A percentile compares a stretch with the other conserved stretches of the same genome.
These are phyloP conservation scores for Gossypium bickii DNA, from an alignment of 345 rosid species.

Conservation along the genomic window DNA sequence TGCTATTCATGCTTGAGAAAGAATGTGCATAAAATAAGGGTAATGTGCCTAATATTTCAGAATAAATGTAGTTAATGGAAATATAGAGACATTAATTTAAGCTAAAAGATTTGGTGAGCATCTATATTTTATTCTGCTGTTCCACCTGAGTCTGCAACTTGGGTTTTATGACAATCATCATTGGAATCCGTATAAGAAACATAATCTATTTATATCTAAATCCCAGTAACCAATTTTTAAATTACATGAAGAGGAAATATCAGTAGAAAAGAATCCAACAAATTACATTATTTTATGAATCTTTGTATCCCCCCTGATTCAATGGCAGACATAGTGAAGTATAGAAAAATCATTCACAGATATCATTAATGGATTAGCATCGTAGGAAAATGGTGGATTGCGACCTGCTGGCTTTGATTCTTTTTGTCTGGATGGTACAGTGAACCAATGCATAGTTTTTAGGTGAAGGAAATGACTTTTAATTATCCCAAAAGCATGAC, in stretches of 20 bases:
- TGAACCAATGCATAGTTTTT: background rate
- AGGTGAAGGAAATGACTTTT: background rate
- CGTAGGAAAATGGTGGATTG: constrained; percentile 4
- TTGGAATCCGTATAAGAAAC: background rate
- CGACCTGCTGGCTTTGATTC: background rate
- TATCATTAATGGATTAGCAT: background rate
- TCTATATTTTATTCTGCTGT: background rate
- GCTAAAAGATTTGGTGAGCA: background rate
- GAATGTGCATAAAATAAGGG: background rate
- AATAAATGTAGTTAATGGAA: background rate
- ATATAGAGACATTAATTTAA: background rate
- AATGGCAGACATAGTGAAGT: background rate
- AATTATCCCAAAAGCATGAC: background rate
- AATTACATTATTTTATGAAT: background rate
- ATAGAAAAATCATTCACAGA: background rate
- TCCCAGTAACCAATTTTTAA: background rate
- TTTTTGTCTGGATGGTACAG: background rate
- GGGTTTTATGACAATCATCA: background rate
- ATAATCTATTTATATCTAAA: no score
- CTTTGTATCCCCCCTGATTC: background rate
- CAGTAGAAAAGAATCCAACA: background rate
- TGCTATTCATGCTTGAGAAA: background rate
- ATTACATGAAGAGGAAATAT: background rate
- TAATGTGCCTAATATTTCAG: constrained; percentile 10
- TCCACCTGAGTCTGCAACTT: background rate